These are phyloP conservation scores for Oldenlandia corymbosa DNA, from an alignment of 257 asterid species.

Conservation along the genomic window DNA sequence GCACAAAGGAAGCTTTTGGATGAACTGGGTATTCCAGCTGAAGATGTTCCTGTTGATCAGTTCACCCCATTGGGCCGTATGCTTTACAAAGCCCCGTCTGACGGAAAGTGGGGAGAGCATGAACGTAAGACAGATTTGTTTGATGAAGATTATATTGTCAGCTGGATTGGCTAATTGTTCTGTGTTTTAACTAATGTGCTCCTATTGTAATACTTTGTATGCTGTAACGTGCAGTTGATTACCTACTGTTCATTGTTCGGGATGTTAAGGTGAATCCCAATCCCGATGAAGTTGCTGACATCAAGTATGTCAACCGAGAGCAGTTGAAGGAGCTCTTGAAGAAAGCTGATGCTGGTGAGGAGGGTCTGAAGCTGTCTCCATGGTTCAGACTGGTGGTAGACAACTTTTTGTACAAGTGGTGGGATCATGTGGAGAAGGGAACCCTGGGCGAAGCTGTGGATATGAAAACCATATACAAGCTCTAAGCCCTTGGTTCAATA, in stretches of 20 bases:
- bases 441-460: conserved; percentile 55
- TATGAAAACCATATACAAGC: conserved; percentile 77
- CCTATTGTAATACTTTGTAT: not conserved
- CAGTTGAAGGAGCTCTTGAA: conserved; percentile 60
- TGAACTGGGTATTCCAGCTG: conserved; percentile 83
- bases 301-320: conserved; percentile 58
- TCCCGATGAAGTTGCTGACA: conserved; percentile 82
- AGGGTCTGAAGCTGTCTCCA: conserved; percentile 71
- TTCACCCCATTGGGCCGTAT: conserved; percentile 84
- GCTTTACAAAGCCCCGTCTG: conserved; percentile 93
- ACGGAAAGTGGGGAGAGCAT: conserved; percentile 98
- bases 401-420: conserved; percentile 85
- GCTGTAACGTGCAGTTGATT: conserved; percentile 60
- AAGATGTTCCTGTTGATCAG: conserved; percentile 78
- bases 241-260: conserved; percentile 80
- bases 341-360: conserved; percentile 88
- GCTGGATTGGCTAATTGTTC: too few relatives aligned
- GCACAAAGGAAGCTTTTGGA: conserved; percentile 95
- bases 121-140: conserved; percentile 47
- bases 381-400: conserved; percentile 90
- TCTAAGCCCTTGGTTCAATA: conserved; percentile 23
- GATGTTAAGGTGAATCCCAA: conserved; percentile 75
- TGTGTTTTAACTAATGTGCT: too few relatives aligned
- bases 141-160: too few relatives aligned
- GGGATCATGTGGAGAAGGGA: conserved; percentile 82